Evolutionary conservation across 345 rosid species (phyloP).

Genomic region (Corchorus capsularis): DNA sequence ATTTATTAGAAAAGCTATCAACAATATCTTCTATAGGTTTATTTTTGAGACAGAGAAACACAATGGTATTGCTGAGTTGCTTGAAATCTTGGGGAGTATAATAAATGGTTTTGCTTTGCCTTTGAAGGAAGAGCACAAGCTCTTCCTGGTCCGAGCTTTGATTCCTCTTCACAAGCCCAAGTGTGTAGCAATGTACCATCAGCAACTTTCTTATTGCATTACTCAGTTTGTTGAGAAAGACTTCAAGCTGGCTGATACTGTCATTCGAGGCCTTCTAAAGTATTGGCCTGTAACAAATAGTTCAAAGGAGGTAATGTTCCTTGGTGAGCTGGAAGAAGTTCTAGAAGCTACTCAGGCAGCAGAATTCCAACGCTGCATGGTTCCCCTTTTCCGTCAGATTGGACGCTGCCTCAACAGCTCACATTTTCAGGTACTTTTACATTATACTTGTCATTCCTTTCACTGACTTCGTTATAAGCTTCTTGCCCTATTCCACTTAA

Average conservation of each 20-base stretch:
- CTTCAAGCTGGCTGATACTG: slow-evolving; percentile 74
- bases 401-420: slow-evolving; percentile 68
- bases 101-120: slow-evolving; percentile 85
- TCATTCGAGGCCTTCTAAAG: slow-evolving; percentile 66
- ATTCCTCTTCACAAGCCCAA: slow-evolving; percentile 84
- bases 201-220: slow-evolving; percentile 77
- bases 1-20: slow-evolving; percentile 62
- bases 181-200: slow-evolving; percentile 66
- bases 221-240: slow-evolving; percentile 87
- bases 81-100: slow-evolving; percentile 81
- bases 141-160: slow-evolving; percentile 69
- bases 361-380: slow-evolving; percentile 83
- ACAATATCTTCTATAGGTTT: slow-evolving; percentile 71
- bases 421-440: slow-evolving; percentile 68
- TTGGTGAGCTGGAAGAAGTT: slow-evolving; percentile 83
- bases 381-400: slow-evolving; percentile 63
- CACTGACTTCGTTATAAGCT: background rate
- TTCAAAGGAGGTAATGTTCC: slow-evolving; percentile 81
- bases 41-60: slow-evolving; percentile 71
- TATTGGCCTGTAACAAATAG: slow-evolving; percentile 83
- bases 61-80: slow-evolving; percentile 72
- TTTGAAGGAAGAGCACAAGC: slow-evolving; percentile 84
- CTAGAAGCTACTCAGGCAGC: slow-evolving; percentile 80
- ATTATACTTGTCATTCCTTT: background rate
- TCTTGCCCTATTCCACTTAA: background rate